Evolutionary conservation across 2,329 filamentous ascomycete species (phyloP).

Genomic region (Epichloe coenophiala): DNA sequence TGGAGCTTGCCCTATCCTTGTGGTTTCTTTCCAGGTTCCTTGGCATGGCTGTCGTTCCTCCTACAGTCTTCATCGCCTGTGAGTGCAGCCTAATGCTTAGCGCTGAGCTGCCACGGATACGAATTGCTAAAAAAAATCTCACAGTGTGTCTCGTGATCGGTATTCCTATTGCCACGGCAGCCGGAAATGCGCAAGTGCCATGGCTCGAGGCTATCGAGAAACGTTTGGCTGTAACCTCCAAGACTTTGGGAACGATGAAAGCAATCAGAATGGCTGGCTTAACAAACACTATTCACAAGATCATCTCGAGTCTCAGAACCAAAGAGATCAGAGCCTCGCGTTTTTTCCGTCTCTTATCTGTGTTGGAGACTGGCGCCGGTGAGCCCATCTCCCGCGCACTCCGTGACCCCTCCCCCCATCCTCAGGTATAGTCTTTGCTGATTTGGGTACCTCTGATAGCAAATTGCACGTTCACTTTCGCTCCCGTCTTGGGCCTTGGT

Average conservation of each 20-base stretch:
- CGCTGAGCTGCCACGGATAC: background rate
- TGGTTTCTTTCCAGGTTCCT: constrained; percentile 19
- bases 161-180: constrained; percentile 10
- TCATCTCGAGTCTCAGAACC: constrained; percentile 21
- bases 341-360: constrained; percentile 11
- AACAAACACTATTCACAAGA: constrained; percentile 17
- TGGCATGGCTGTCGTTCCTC: constrained; percentile 10
- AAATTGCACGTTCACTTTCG: constrained; percentile 6
- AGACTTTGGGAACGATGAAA: constrained; percentile 20
- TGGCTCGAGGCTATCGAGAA: constrained; percentile 16
- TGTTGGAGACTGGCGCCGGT: constrained; percentile 4
- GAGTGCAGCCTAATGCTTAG: background rate
- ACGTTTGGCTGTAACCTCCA: constrained; percentile 12
- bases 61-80: constrained; percentile 11
- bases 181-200: constrained; percentile 11
- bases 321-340: constrained; percentile 21
- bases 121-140: background rate
- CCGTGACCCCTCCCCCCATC: too few species aligned
- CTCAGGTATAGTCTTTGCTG: background rate
- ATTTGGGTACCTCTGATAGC: constrained; percentile 6
- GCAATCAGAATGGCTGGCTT: constrained; percentile 29
- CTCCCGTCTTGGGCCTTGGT: constrained; percentile 10
- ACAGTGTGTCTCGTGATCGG: constrained; percentile 7
- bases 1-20: constrained; percentile 21
- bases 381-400: background rate